A percentile compares a stretch with the other conserved stretches of the same genome.
phyloP scores from a whole-genome alignment of 306 rosid species.

The Glycine soja region DNA sequence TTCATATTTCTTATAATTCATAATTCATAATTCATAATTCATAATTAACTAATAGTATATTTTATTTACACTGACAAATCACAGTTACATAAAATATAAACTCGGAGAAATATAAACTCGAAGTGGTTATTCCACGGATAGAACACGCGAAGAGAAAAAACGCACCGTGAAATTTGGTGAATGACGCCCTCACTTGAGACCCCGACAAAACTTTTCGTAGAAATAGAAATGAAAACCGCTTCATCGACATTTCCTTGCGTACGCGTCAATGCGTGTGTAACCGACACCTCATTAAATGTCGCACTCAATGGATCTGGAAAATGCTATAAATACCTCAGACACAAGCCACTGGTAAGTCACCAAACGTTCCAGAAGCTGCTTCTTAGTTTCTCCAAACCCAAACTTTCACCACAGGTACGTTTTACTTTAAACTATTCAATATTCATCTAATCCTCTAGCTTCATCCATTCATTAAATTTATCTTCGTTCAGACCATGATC shows the following conservation, averaged over 20 bases:
- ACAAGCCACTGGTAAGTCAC: background rate
- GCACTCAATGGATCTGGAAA: background rate
- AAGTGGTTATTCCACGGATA: too few relatives aligned
- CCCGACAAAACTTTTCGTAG: too few relatives aligned
- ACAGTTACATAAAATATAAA: too few relatives aligned
- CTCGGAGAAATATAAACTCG: too few relatives aligned
- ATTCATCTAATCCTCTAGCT: background rate
- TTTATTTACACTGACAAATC: too few relatives aligned
- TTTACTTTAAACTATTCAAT: background rate
- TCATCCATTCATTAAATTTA: too few relatives aligned
- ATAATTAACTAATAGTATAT: too few relatives aligned
- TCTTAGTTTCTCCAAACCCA: constrained; percentile 1
- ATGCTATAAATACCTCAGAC: background rate
- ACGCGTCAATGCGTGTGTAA: background rate
- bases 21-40: too few relatives aligned
- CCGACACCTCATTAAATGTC: constrained; percentile 5
- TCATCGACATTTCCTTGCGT: background rate
- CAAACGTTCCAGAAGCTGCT: constrained; percentile 12
- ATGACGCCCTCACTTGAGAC: too few relatives aligned
- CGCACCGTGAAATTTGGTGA: too few relatives aligned
- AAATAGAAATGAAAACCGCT: background rate
- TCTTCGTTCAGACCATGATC: background rate
- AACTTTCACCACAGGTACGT: constrained; percentile 5
- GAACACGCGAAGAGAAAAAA: too few relatives aligned
- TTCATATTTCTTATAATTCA: too few relatives aligned